Base-by-base conservation (phyloP, 768 basidiomycete species). In the Cubamyces lactineus region DNA sequence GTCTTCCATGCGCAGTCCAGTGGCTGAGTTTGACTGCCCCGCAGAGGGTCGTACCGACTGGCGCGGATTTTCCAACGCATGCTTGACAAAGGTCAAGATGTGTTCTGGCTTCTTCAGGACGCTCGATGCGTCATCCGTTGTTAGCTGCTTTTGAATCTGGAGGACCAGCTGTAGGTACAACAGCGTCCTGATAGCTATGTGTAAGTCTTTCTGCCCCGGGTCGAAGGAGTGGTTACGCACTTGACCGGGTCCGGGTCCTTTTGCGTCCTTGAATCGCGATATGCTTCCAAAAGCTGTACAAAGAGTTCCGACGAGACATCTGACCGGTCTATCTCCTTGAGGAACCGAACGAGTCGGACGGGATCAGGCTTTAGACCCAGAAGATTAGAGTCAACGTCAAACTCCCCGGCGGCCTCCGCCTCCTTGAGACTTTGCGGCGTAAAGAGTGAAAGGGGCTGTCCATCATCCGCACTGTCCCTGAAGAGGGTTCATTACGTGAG, bases 311-410 rank as follows among this genome's bases (percentile, higher is more conserved):
- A 88, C 0, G 84, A 78, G 6, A 96, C 78, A 59, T 94, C 92
- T 17, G 80, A 72, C 16, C 92, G 82, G 54, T 86, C 83, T 34
- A 95, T 71, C 0, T 75, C 75, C 70, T 86, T 87, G 47, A 97
- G 67, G 53, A 89, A 86, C 11, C 74, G 74, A 15, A 90, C 86
- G 61, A 94, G 84, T 65, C 86, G 84, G 2, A 72, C 69, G 1
- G 96, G 91, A 68, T 94, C 87, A 1, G 94, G 94, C 60, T 87
- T 89, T 15, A 92, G 76, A 53, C 84, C 78, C 28, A 96, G 76
- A 9, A 87, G 71, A 66, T 86, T 86, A 28, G 80, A 70, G 63
- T 87, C 83, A 17, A 82, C 67, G 64, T 79, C 77, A 34, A 80
- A 70, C 41, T 82, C 79, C 12, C 79, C 81, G 0, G 72, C 65